Base-by-base conservation (phyloP, 768 basidiomycete genomes). In the Pholiota molesta region DNA sequence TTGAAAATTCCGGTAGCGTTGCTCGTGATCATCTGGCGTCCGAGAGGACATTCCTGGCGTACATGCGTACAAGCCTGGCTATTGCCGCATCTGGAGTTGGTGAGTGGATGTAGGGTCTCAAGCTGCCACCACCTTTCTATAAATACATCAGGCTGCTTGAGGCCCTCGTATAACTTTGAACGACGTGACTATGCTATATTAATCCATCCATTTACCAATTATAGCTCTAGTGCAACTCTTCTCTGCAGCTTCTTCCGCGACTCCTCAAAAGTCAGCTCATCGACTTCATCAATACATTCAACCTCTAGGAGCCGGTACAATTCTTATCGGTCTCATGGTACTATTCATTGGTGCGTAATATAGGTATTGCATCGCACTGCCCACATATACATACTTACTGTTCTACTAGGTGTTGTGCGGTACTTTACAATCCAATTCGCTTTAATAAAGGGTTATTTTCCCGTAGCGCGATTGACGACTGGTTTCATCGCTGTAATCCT, bases 1-100 rank as follows among this genome's bases (percentile, higher is more conserved):
- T 88, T 33, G 80, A 86, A 68, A 88, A 88, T 69, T 79, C 79
- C 21, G 87, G 87, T 9, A 87, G 82, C 64, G 85, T 86, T 2
- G 87, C 87, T 8, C 79, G 87, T 10, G 87, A 89, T 65, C 87
- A 89, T 66, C 75, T 88, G 0, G 87, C 87, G 2, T 83, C 81
- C 16, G 87, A 88, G 66, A 75, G 87, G 52, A 88, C 87, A 2
- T 88, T 85, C 66, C 73, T 89, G 39, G 86, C 87, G 13, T 89
- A 88, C 64, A 75, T 86, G 53, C 78, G 87, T n/a, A 89, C 87
- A 2, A 87, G 86, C 66, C 75, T 89, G 52, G 81, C 84, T 1
- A 77, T 87, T 39, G 83, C 85, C 3, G 81, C 84, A 2, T 76
- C 84, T 5, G 87, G 86, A 33, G 85, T 89, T 37, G 86, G 86